Percentiles rank a stretch among this genome's conserved stretches.
Evolutionary conservation across 306 rosid genomes (phyloP).

Genomic region (Cicer judaicum): DNA sequence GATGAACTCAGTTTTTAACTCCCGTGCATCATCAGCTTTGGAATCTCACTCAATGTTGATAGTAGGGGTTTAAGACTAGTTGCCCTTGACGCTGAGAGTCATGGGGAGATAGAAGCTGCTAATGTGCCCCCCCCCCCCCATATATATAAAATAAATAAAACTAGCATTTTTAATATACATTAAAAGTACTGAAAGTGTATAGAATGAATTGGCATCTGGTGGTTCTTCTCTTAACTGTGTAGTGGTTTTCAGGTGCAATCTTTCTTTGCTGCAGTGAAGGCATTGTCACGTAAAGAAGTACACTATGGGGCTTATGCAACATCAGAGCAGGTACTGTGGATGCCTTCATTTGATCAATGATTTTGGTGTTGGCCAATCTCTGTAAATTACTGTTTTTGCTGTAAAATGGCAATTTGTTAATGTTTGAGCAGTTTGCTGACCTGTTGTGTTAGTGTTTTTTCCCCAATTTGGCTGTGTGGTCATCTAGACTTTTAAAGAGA

Average conservation of each 20-base stretch:
- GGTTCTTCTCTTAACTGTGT: conserved; percentile 34
- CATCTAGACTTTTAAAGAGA: conserved; percentile 19
- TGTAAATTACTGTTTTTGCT: neutral
- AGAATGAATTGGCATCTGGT: conserved; percentile 15
- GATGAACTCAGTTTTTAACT: neutral
- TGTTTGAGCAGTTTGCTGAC: neutral
- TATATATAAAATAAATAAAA: no score
- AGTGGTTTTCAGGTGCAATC: conserved; percentile 76
- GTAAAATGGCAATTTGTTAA: conserved; percentile 12
- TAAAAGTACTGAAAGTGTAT: neutral
- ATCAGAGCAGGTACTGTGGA: conserved; percentile 79
- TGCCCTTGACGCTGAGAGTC: neutral
- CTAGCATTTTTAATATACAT: neutral
- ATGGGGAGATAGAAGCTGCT: neutral
- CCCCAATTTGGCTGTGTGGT: conserved; percentile 1
- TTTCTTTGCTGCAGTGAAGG: conserved; percentile 85
- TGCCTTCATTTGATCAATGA: conserved; percentile 33
- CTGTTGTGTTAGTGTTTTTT: neutral
- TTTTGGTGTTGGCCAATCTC: conserved; percentile 25
- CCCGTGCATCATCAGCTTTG: neutral
- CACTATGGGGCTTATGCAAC: conserved; percentile 99
- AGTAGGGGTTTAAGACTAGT: neutral
- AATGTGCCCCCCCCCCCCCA: no score
- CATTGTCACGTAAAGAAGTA: conserved; percentile 92
- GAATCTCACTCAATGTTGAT: neutral